These are phyloP conservation scores for Paraphaeosphaeria minitans DNA, from an alignment of 2,329 filamentous ascomycete genomes.

Conservation along the genomic window DNA sequence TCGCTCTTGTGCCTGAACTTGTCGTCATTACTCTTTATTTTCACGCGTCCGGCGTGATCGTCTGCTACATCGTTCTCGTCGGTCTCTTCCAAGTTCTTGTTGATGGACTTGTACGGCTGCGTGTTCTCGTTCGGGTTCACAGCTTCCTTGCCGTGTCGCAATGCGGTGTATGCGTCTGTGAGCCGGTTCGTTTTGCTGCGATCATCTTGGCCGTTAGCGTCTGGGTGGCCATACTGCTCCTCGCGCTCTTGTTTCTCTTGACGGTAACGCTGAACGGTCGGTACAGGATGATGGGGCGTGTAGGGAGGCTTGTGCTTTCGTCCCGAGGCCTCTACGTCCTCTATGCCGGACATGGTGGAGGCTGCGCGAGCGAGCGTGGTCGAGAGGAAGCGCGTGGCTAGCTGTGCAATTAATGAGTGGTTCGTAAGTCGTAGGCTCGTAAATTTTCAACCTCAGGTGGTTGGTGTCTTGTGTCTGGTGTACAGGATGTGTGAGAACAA, in stretches of 20 bases:
- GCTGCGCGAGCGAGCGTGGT: background rate
- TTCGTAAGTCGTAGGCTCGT: slow-evolving; percentile 2
- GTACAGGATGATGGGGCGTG: slow-evolving; percentile 51
- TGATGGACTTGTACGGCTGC: slow-evolving; percentile 41
- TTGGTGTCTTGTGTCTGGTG: background rate
- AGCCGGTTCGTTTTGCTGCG: slow-evolving; percentile 42
- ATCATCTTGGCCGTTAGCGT: slow-evolving; percentile 32
- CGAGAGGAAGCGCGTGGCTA: background rate
- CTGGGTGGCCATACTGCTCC: slow-evolving; percentile 36
- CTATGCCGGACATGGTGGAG: slow-evolving; percentile 47
- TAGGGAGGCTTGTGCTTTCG: slow-evolving; percentile 51
- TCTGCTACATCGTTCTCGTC: slow-evolving; percentile 35
- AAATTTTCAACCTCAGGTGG: background rate
- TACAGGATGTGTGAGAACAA: background rate
- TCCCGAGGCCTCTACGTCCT: slow-evolving; percentile 47
- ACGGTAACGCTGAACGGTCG: slow-evolving; percentile 54
- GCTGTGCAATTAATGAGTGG: background rate
- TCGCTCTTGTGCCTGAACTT: slow-evolving; percentile 20
- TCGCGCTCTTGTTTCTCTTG: slow-evolving; percentile 53
- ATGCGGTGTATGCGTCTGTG: slow-evolving; percentile 43
- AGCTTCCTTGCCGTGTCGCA: slow-evolving; percentile 37
- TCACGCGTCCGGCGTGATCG: slow-evolving; percentile 38
- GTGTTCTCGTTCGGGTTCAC: slow-evolving; percentile 28
- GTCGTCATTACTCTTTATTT: slow-evolving; percentile 23
- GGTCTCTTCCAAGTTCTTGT: slow-evolving; percentile 40